A percentile compares a stretch with the other conserved stretches of the same genome.
Evolutionary conservation across 1,139 yeast species (phyloP).

Genomic region (Taphrina flavorubra): DNA sequence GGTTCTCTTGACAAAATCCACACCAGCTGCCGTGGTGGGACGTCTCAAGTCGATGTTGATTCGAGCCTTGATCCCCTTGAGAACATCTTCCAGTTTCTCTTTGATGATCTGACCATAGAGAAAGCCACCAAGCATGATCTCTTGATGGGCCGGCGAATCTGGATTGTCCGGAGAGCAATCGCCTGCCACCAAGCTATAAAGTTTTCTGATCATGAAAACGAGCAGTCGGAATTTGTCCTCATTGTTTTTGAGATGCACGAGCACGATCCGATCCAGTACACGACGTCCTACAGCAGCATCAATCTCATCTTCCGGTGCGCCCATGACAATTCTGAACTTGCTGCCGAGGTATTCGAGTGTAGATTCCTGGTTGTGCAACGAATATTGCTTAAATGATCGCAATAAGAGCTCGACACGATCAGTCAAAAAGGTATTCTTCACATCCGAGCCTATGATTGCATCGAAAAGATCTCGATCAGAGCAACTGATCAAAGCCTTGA

Average conservation of each 20-base stretch:
- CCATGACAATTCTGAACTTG: slow-evolving; percentile 91
- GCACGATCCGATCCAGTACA: slow-evolving; percentile 78
- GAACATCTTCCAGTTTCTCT: slow-evolving; percentile 93
- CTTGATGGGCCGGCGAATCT: slow-evolving; percentile 99
- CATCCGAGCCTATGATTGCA: slow-evolving; percentile 90
- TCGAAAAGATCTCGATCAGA: slow-evolving; percentile 95
- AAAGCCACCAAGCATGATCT: slow-evolving; percentile 93
- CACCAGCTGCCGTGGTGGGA: slow-evolving; percentile 62
- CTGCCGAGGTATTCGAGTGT: slow-evolving; percentile 93
- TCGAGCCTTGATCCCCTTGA: slow-evolving; percentile 73
- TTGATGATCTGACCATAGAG: slow-evolving; percentile 94
- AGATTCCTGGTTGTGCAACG: slow-evolving; percentile 78
- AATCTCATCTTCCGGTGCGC: slow-evolving; percentile 82
- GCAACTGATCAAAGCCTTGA: slow-evolving; percentile 87
- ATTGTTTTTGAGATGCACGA: slow-evolving; percentile 79
- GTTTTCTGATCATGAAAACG: slow-evolving; percentile 91
- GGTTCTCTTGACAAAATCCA: slow-evolving; percentile 80
- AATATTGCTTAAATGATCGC: slow-evolving; percentile 83
- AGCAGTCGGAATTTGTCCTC: slow-evolving; percentile 83
- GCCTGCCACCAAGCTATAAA: slow-evolving; percentile 93
- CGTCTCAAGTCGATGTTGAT: slow-evolving; percentile 81
- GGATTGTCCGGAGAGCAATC: slow-evolving; percentile 98
- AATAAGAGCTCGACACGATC: slow-evolving; percentile 95
- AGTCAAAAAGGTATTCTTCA: slow-evolving; percentile 86
- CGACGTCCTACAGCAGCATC: slow-evolving; percentile 91